Conservation (phyloP, 169 alveolate genomes). For the Cryptosporidium sp. region DNA sequence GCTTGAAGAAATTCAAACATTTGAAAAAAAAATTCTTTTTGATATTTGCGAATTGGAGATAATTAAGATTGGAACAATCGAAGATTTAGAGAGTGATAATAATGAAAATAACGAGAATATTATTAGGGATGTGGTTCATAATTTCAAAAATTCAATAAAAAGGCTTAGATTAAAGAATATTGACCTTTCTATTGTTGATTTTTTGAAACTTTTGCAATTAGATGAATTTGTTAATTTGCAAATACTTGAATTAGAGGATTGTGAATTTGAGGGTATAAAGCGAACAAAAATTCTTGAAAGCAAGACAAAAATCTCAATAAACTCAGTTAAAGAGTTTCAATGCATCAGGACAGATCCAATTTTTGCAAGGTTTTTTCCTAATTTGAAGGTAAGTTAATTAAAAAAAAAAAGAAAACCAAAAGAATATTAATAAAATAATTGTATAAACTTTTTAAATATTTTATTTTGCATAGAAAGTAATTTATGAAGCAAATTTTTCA, state of each 20-base stretch:
- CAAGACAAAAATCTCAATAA: not conserved
- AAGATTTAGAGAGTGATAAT: not conserved
- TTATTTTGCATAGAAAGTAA: not conserved
- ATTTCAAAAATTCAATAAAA: not conserved
- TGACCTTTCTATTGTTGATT: not conserved
- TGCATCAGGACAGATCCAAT: slow-evolving; percentile 39
- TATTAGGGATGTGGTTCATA: not conserved
- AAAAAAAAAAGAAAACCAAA: no score
- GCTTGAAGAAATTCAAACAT: not conserved
- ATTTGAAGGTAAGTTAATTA: slow-evolving; percentile 42
- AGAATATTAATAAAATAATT: not conserved
- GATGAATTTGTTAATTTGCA: not conserved
- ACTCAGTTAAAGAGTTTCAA: not conserved
- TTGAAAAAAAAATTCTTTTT: not conserved
- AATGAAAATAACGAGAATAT: not conserved
- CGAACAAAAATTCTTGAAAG: slow-evolving; percentile 5
- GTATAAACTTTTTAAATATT: not conserved
- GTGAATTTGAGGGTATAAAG: slow-evolving; percentile 8
- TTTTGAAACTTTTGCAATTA: not conserved
- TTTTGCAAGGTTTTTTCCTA: slow-evolving; percentile 15
- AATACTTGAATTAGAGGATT: slow-evolving; percentile 26
- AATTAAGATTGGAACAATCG: not conserved
- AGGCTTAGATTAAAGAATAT: not conserved
- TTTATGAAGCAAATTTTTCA: slow-evolving; percentile 15
- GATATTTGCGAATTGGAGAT: slow-evolving; percentile 1